Conservation (phyloP, 139 green algal species). For the Chlamydomonas incerta region DNA sequence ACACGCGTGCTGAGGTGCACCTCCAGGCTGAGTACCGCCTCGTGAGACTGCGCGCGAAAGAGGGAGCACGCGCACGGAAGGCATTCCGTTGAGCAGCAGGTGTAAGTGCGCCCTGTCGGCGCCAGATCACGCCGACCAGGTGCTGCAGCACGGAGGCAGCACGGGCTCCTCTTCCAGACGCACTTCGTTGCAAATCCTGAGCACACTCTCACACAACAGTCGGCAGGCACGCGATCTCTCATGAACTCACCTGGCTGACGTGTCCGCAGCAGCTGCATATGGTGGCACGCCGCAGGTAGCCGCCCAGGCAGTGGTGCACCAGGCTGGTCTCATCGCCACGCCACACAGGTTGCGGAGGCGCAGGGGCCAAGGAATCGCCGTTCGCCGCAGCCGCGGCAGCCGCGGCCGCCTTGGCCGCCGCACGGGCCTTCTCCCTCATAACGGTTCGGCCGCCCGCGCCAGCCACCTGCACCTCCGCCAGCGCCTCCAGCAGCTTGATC, state of each 20-base stretch:
- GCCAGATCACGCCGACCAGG: too few species aligned
- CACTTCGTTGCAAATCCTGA: too few species aligned
- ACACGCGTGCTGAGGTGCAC: conserved; percentile 47
- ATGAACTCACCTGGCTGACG: conserved; percentile 13
- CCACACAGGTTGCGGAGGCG: not conserved
- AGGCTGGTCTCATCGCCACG: conserved; percentile 75
- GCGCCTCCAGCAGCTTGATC: conserved; percentile 40
- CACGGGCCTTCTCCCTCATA: not conserved
- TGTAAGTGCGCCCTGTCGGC: too few species aligned
- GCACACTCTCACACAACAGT: too few species aligned
- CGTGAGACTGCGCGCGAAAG: conserved; percentile 33
- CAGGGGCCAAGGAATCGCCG: too few species aligned
- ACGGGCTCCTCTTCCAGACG: too few species aligned
- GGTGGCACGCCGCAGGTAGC: conserved; percentile 71
- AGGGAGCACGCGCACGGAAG: too few species aligned
- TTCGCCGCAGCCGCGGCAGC: not conserved
- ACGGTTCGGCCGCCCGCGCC: conserved; percentile 58
- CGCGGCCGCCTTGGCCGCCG: not conserved
- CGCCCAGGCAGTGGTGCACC: conserved; percentile 72
- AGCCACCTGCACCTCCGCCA: conserved; percentile 69
- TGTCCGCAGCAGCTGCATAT: conserved; percentile 48
- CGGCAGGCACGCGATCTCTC: too few species aligned
- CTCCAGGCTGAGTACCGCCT: conserved; percentile 40
- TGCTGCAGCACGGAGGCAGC: too few species aligned
- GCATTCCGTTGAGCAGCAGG: too few species aligned